These are phyloP conservation scores for Polytolypa hystricis DNA, from an alignment of 2,329 filamentous ascomycete genomes.

Conservation along the genomic window DNA sequence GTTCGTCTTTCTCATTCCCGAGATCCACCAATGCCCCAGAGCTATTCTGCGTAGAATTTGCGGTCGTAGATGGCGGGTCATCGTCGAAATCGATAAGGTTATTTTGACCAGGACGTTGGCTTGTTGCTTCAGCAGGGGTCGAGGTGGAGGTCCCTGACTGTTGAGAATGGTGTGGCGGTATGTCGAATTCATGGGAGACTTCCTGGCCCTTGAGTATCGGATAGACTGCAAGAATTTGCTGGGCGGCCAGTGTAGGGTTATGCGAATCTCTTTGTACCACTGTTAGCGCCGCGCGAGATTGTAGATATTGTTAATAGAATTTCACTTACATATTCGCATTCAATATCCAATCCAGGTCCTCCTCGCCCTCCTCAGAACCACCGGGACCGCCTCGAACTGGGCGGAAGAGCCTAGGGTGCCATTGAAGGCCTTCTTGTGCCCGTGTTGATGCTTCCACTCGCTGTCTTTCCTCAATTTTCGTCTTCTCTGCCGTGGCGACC, in stretches of 20 bases:
- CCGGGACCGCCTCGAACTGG: slow-evolving; percentile 59
- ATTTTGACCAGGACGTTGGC: background rate
- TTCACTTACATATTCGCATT: slow-evolving; percentile 64
- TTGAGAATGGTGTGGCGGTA: slow-evolving; percentile 38
- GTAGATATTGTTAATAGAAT: background rate
- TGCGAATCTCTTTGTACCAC: slow-evolving; percentile 45
- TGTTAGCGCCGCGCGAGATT: background rate
- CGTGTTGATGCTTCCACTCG: slow-evolving; percentile 76
- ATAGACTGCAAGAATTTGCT: slow-evolving; percentile 78
- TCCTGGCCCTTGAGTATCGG: slow-evolving; percentile 74
- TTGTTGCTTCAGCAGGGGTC: background rate
- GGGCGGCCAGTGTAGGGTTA: slow-evolving; percentile 56
- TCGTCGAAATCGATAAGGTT: slow-evolving; percentile 20
- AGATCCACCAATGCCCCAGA: slow-evolving; percentile 9
- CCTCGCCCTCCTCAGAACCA: slow-evolving; percentile 66
- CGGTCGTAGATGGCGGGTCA: background rate
- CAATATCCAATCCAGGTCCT: slow-evolving; percentile 91
- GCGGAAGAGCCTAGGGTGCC: slow-evolving; percentile 80
- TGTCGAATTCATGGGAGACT: slow-evolving; percentile 42
- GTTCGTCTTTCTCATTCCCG: slow-evolving; percentile 7
- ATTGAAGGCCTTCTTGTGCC: slow-evolving; percentile 67
- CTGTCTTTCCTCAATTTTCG: slow-evolving; percentile 87
- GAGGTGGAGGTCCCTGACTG: background rate
- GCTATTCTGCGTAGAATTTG: background rate
- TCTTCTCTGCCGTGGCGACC: slow-evolving; percentile 86